Base-by-base conservation (phyloP, 2,329 filamentous ascomycete genomes). In the Nigrograna mackinnonii region DNA sequence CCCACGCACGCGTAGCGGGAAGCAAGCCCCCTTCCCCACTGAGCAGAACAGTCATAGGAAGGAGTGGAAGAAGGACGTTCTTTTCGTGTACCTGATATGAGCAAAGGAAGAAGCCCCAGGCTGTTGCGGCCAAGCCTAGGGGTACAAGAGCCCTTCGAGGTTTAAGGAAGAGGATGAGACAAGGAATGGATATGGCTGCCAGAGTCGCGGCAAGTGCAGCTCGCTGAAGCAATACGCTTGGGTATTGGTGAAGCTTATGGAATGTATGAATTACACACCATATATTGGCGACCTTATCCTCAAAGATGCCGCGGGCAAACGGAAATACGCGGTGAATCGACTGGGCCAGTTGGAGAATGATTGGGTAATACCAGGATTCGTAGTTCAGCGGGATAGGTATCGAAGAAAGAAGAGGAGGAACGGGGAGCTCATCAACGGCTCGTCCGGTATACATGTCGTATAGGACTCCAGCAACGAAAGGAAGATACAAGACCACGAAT, bases 51-150 rank as follows among this genome's bases (percentile, higher is more conserved):
- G 91, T 97, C 88, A 95, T 96, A 0, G 94, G 94, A 65, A 97
- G 82, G 35, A 99, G 76, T 1, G 94, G 95, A 2, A 99, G 80
- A 4, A 99, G 77, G 0, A 96, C 90, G 53, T 91, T 96, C 79
- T 99, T 99, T 73, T 99, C 94, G 60, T 99, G 94, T 0, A 99
- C 95, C 65, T 99, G 94, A 67, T 95, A 99, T 58, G 90, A 95
- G 73, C 95, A 97, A 13, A 99, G 77, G 67, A 97, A 99, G 76
- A 99, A 99, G 0, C 87, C 92, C 94, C 94, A 99, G 2, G 91
- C 88, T 0, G 89, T 91, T 2, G 87, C 80, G 2, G 91, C 86
- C 44, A 97, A 82, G 0, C 89, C 89, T 24, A 89, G 79, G 1
- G 91, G 91, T 12, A 97, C 72, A 4, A 94, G 77, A 31, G 85